These are phyloP conservation scores for Penicillium taxi DNA, from an alignment of 495 filamentous ascomycete genomes.

Conservation along the genomic window DNA sequence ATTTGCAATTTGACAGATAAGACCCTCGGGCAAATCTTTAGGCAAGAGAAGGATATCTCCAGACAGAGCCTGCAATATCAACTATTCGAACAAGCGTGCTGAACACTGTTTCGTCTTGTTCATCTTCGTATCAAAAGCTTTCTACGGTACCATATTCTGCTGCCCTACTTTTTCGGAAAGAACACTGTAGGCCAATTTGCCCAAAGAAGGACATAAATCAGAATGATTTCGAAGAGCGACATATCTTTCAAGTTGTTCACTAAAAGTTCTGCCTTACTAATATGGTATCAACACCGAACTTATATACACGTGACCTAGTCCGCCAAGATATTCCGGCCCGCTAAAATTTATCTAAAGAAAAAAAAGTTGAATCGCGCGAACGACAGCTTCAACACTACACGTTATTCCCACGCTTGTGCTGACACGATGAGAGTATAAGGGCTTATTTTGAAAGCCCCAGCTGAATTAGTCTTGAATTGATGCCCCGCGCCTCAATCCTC, in stretches of 20 bases:
- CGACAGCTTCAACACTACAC: slow-evolving; percentile 15
- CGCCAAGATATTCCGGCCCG: slow-evolving; percentile 24
- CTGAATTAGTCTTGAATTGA: slow-evolving; percentile 20
- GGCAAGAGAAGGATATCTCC: too few relatives aligned
- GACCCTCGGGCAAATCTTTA: too few relatives aligned
- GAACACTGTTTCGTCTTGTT: too few relatives aligned
- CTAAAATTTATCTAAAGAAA: slow-evolving; percentile 31
- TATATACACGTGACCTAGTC: slow-evolving; percentile 17
- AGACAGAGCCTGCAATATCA: too few relatives aligned
- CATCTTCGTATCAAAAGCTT: neutral
- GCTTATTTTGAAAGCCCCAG: slow-evolving; percentile 19
- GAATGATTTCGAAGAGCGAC: too few relatives aligned
- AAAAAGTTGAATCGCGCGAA: slow-evolving; percentile 19
- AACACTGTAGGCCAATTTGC: too few relatives aligned
- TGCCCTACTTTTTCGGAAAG: too few relatives aligned
- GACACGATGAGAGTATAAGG: slow-evolving; percentile 33
- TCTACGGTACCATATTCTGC: too few relatives aligned
- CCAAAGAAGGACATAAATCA: too few relatives aligned
- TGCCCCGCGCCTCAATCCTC: slow-evolving; percentile 5
- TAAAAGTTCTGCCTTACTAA: slow-evolving; percentile 3
- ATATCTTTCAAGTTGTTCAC: too few relatives aligned
- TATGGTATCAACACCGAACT: slow-evolving; percentile 2
- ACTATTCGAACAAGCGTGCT: too few relatives aligned
- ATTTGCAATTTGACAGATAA: too few relatives aligned
- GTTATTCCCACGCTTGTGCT: slow-evolving; percentile 5